A percentile compares a stretch with the other conserved stretches of the same genome.
These are phyloP conservation scores for Diphasiastrum complanatum DNA, from an alignment of 83 land plant genomes.

Conservation along the genomic window DNA sequence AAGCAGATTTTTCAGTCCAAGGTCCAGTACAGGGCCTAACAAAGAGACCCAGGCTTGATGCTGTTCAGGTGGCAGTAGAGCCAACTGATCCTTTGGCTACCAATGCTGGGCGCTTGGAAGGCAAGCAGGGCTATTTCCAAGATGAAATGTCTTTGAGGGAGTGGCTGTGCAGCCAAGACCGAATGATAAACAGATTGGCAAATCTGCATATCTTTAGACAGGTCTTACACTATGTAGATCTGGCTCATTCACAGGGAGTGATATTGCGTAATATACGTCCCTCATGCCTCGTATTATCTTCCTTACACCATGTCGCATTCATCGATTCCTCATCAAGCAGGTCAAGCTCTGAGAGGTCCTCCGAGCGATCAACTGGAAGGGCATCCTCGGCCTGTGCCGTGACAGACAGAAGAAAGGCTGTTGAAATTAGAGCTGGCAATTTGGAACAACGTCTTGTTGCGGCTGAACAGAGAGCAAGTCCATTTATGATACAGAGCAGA, in stretches of 20 bases:
- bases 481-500: neutral
- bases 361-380: constrained; percentile 8
- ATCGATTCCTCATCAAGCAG: neutral
- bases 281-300: constrained; percentile 5
- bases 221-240: constrained; percentile 9
- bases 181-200: constrained; percentile 1
- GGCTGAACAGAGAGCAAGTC: neutral
- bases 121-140: too few species aligned
- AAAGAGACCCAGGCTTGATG: too few species aligned
- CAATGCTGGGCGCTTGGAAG: too few species aligned
- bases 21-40: too few species aligned
- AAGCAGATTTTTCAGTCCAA: too few species aligned
- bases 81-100: too few species aligned
- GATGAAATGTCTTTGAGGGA: constrained; percentile 1
- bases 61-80: too few species aligned
- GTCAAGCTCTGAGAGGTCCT: constrained; percentile 4
- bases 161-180: constrained; percentile 7
- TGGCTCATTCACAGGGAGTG: constrained; percentile 11
- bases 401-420: neutral
- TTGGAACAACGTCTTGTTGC: neutral
- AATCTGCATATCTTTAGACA: constrained; percentile 11
- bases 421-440: neutral
- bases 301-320: neutral
- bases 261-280: constrained; percentile 7
- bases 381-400: neutral